Conservation (phyloP, 108 stramenopile species). For the Nannochloropsis salina region DNA sequence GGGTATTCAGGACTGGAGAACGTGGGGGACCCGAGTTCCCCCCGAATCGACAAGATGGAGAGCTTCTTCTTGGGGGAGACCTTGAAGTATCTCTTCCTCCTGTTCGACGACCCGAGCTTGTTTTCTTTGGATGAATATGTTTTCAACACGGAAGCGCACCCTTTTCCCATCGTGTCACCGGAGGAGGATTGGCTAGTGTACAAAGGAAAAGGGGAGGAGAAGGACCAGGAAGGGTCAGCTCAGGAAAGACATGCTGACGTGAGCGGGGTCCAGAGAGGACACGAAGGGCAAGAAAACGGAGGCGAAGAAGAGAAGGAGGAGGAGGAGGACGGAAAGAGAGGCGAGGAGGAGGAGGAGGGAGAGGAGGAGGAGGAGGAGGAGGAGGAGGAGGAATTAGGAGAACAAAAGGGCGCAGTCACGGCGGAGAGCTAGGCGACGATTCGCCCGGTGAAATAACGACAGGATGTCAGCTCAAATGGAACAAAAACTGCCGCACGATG, state of each 20-base stretch:
- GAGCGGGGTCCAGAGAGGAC: neutral
- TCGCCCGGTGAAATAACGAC: too few species aligned
- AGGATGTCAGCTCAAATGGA: too few species aligned
- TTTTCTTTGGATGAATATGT: conserved; percentile 61
- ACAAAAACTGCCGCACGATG: too few species aligned
- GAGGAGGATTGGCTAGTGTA: conserved; percentile 20
- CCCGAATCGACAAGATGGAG: conserved; percentile 70
- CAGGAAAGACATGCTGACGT: too few species aligned
- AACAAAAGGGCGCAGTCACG: too few species aligned
- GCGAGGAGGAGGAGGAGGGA: neutral
- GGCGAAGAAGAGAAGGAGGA: neutral
- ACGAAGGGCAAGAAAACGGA: neutral
- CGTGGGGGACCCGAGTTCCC: conserved; percentile 26
- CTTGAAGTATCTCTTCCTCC: conserved; percentile 82
- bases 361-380: conserved; percentile 15
- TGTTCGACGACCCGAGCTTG: conserved; percentile 65
- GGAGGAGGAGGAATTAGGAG: too few species aligned
- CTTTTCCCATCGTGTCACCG: conserved; percentile 53
- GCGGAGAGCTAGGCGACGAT: too few species aligned
- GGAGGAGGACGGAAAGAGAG: neutral
- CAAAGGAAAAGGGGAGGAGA: neutral
- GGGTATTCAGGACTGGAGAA: conserved; percentile 51
- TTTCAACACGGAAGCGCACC: conserved; percentile 95
- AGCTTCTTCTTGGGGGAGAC: conserved; percentile 92
- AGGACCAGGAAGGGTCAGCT: neutral